Base-by-base conservation (phyloP, 1,284 basidiomycete genomes). In the Mrakiaceae sp. region DNA sequence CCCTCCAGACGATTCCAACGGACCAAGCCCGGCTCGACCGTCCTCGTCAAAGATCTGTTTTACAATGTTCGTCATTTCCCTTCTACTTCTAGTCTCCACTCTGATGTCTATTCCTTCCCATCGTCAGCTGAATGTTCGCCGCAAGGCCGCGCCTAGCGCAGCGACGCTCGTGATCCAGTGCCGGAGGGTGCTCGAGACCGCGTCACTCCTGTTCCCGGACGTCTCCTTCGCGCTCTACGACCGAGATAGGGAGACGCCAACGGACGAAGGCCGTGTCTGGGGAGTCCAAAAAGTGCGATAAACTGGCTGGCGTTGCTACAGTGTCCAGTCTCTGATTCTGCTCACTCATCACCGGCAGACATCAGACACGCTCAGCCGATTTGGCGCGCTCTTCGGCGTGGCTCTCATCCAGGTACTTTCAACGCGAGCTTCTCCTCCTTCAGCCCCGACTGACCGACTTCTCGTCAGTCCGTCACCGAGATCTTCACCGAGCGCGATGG, bases 1-100 rank as follows among this genome's bases (percentile, higher is more conserved):
- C 80, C 84, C 47, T 83, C 89, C 3, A 77, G 85, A 52, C 82
- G 87, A 43, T 85, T 87, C 87, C 79, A 81, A 67, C 78, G 84
- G 71, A 0, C 44, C 52, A 75, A 78, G 2, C 75, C 82, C 5
- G 92, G 92, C 4, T 94, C 91, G 3, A 84, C 83, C 9, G 84
- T 93, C 51, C 84, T 81, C 69, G 80, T 94, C 50, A 84, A 88
- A 27, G 92, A 95, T 72, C 84, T 87, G 4, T 96, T 93, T 73
- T 87, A 87, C 72, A 90, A 87, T 71, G 89, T 90, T 68, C 57
- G 83, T 75, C 14, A 27, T 27, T 27, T 27, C 27, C 27, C 27
- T 27, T 27, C 27, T 27, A 27, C 27, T 27, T 27, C 27, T 27
- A 27, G 27, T 27, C 27, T 27, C 27, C 27, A 27, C 27, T 27